These are phyloP conservation scores for Helenozyma baotianmanensis DNA, from an alignment of 805 yeast genomes.

Conservation along the genomic window DNA sequence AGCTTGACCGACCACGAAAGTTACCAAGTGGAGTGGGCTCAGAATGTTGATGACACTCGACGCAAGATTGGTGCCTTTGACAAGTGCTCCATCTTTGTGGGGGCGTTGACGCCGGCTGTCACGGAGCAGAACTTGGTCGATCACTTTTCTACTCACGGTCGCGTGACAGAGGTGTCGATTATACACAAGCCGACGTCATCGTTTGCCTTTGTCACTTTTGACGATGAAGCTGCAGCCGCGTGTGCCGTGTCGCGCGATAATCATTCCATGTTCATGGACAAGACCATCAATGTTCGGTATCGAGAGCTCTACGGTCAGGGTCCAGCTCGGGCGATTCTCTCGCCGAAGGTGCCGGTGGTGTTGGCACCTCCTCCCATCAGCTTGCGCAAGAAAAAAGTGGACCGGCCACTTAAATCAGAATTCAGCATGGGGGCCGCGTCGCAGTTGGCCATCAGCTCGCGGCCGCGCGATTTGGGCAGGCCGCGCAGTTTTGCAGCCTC, in stretches of 20 bases:
- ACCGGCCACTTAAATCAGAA: too few relatives aligned
- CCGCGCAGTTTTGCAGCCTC: too few relatives aligned
- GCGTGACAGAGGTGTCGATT: constrained; percentile 53
- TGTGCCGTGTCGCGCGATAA: constrained; percentile 83
- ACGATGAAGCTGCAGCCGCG: constrained; percentile 70
- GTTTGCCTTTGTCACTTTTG: constrained; percentile 72
- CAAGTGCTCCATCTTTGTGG: constrained; percentile 70
- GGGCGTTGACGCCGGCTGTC: constrained; percentile 57
- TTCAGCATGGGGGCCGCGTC: too few relatives aligned
- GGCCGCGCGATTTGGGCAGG: too few relatives aligned
- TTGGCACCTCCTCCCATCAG: constrained; percentile 84
- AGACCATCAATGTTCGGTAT: constrained; percentile 82
- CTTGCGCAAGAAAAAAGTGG: too few relatives aligned
- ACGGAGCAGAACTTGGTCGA: constrained; percentile 51
- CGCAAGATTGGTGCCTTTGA: constrained; percentile 40
- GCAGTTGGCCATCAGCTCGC: too few relatives aligned
- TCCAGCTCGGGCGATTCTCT: constrained; percentile 24
- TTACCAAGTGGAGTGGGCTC: constrained; percentile 82
- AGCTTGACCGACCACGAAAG: constrained; percentile 49
- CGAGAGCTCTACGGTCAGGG: constrained; percentile 45
- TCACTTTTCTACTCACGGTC: constrained; percentile 67
- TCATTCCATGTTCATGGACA: constrained; percentile 67
- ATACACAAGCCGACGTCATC: constrained; percentile 44
- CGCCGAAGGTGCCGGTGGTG: constrained; percentile 21
- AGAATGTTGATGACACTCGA: constrained; percentile 55